Conservation (phyloP, 306 rosid species). For the Prunus campanulata region DNA sequence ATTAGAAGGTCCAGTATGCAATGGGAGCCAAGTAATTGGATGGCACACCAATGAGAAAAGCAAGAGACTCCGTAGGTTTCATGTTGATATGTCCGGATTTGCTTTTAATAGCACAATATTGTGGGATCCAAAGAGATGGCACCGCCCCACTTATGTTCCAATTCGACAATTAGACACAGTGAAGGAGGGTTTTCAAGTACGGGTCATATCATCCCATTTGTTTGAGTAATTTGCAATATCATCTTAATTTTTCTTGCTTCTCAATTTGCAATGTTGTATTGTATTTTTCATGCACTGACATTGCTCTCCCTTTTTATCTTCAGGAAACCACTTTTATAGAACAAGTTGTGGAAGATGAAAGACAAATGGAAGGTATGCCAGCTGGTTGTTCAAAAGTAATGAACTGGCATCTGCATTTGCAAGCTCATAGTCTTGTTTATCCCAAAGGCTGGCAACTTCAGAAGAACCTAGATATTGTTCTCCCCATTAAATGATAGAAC, state of each 20-base stretch:
- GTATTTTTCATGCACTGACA: slow-evolving; percentile 20
- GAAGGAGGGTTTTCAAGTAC: slow-evolving; percentile 98
- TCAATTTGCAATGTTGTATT: slow-evolving; percentile 11
- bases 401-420: slow-evolving; percentile 98
- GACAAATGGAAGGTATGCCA: slow-evolving; percentile 82
- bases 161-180: slow-evolving; percentile 80
- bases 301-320: slow-evolving; percentile 10
- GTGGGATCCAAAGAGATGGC: slow-evolving; percentile 97
- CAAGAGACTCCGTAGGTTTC: slow-evolving; percentile 87
- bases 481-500: slow-evolving; percentile 53
- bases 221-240: slow-evolving; percentile 6
- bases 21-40: slow-evolving; percentile 86
- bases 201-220: slow-evolving; percentile 12
- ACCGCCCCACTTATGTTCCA: slow-evolving; percentile 58
- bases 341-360: slow-evolving; percentile 89
- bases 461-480: slow-evolving; percentile 65
- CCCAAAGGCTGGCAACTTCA: slow-evolving; percentile 85
- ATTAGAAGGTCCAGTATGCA: slow-evolving; percentile 96
- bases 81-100: slow-evolving; percentile 99
- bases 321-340: slow-evolving; percentile 96
- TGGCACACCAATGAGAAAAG: slow-evolving; percentile 98
- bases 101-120: slow-evolving; percentile 95
- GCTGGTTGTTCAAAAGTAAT: slow-evolving; percentile 64
- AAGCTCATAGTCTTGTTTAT: slow-evolving; percentile 45
- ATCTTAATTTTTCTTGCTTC: slow-evolving; percentile 9